Evolutionary conservation across 2,329 filamentous ascomycete species (phyloP), one percentile per base, ranked within the genome.

Genomic region (Epichloe gansuensis): DNA sequence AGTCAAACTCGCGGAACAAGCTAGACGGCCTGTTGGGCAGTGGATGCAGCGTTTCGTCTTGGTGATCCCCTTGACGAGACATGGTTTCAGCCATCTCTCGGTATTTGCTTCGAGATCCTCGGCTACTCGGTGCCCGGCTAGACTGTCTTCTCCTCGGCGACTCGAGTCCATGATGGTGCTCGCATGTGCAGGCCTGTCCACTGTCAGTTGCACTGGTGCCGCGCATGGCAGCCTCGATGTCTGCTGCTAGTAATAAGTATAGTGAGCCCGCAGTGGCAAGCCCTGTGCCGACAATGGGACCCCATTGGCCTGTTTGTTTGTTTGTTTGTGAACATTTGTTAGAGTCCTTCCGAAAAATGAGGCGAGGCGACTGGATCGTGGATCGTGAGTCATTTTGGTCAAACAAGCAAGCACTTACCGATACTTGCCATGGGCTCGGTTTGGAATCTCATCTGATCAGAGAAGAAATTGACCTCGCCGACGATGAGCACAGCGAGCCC

Each of bases 391-490:
- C 28, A 31, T 31, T 9, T 9, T 31, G 28, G 28, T 31, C 28
- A 9, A 34, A 23, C 21, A 13, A 38, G 37, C 8, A 4, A 15
- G 4, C 3, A 66, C 73, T 57, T 65, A 80, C 80, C 81, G 48
- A 85, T 72, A 55, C 76, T 82, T 5, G 70, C 69, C 50, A 85
- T 78, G 0, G 81, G 80, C 55, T 86, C 83, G 0, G 78, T 84
- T 55, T 82, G 72, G 54, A 78, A 82, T 0, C 56, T 58, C 3
- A 86, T 69, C 52, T 76, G 78, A 0, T 52, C 21, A 47, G 78
- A 84, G 58, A 74, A 85, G 57, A 86, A 81, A 57, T 86, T 86
- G 35, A 71, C 70, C 63, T 86, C 83, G 0, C 83, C 83, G 0
- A 81, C 64, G 4, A 82, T 68, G 3, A 86, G 66, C 5, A 85